Base-by-base conservation (phyloP, 1,284 basidiomycete species). In the Meripilus lineatus region DNA sequence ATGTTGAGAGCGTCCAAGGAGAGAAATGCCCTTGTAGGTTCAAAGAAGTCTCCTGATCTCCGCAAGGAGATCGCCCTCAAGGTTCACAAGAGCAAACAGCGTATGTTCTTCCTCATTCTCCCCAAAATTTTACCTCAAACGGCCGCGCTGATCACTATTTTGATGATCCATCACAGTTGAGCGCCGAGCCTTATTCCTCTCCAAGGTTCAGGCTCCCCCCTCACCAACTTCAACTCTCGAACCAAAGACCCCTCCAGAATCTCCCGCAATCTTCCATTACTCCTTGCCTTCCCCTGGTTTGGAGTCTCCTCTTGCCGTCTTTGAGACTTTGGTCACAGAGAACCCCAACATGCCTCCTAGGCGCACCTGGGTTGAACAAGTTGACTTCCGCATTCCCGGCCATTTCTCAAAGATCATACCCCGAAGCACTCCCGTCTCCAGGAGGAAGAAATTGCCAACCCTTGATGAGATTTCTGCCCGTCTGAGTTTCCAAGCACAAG, bases 391-490 rank as follows among this genome's bases (percentile, higher is more conserved):
- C 44, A 56, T 71, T 17, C 64, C 68, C n/a, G 50, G 56, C 33
- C 57, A 59, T 49, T 45, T 46, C 34, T 30, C 42, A 32, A 43
- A 47, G 39, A 39, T 28, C 21, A 32, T 51, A 38, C 44, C 44
- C 42, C 49, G 50, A 40, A 48, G 42, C 35, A 38, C 51, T 21
- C 40, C 49, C 23, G 47, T 49, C 20, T 38, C 39, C 41, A 54
- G 42, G 48, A 56, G 54, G 43, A 66, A 63, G 50, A 53, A 61
- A 30, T 52, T 80, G 26, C 84, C 85, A 11, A 87, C 85, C 14
- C 74, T 89, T 47, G 84, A 85, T 53, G 76, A 88, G 58, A 88
- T 89, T 51, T 77, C 79, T 30, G 79, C 82, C 38, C 81, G 73
- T 47, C 56, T 87, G 51, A 70, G 65, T 50, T 65, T 66, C 22